Conservation (phyloP, 371 early-diverging fungal genomes). For the Mortierella sp. region DNA sequence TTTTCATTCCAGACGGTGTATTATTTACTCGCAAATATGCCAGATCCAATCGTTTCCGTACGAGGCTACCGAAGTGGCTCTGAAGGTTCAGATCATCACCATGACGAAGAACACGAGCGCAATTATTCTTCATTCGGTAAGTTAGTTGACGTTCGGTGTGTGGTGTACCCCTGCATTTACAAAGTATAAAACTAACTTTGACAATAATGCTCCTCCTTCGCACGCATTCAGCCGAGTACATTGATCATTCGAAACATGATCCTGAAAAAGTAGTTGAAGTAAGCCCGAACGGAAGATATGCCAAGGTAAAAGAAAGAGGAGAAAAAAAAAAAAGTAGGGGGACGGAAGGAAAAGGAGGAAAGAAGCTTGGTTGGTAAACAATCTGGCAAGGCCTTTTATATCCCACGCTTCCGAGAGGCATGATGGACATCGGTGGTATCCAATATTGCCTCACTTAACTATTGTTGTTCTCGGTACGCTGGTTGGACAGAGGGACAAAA, state of each 20-base stretch:
- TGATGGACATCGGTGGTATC: background rate
- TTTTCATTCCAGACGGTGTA: background rate
- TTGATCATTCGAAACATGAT: constrained; percentile 63
- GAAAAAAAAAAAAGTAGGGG: background rate
- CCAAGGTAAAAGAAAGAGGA: constrained; percentile 61
- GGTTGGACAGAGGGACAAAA: background rate
- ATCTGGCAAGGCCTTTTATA: constrained; percentile 16
- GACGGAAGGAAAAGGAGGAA: constrained; percentile 8
- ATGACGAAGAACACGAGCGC: constrained; percentile 51
- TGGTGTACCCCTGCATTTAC: background rate
- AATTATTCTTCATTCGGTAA: constrained; percentile 45
- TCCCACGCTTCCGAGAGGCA: background rate
- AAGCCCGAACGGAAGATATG: constrained; percentile 79
- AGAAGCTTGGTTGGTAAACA: background rate
- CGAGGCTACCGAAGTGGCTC: constrained; percentile 50
- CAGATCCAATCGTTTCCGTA: constrained; percentile 43
- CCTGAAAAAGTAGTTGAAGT: constrained; percentile 77
- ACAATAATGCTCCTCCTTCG: background rate
- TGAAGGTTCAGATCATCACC: constrained; percentile 52
- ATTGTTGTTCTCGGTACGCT: constrained; percentile 2
- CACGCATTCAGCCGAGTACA: constrained; percentile 42
- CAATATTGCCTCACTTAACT: constrained; percentile 7
- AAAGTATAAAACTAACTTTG: background rate
- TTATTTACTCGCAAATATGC: constrained; percentile 17
- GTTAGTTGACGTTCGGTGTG: background rate